Evolutionary conservation across 75 land plant genomes (phyloP), one percentile per base, ranked within the genome.

Genomic region (Gnetum montanum): DNA sequence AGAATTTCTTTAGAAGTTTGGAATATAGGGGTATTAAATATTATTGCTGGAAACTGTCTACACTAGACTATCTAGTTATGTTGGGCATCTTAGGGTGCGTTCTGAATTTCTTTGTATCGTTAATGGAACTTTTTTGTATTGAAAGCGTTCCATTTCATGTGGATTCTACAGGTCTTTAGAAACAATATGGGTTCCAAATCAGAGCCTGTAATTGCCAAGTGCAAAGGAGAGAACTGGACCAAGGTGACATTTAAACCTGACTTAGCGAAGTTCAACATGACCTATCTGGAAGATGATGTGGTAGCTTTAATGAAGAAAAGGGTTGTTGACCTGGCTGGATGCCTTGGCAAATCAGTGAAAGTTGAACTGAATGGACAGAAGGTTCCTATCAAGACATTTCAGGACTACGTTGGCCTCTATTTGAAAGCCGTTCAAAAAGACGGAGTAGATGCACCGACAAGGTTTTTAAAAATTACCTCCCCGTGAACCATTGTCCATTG

Each of bases 211-310:
- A 95, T 95, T 44, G 78, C 80, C 18, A 81, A 68, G 53, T 95
- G 99, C 72, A 86, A 78, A 62, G 60, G 59, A 35, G 96, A 89
- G 34, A 95, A 95, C 57, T 95, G 96, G 96, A 95, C 99, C 0
- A 95, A 86, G 66, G 87, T 95, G 15, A 75, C 99, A 8, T 95
- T 90, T 57, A 90, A 90, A 65, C 99, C 99, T 19, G 99, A 95
- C 61, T 65, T 95, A 53, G 63, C 80, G 1, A 89, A 90, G 54
- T 95, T 95, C 54, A 75, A 76, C 67, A 95, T 95, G 99, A 73
- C 76, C n/a, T 58, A 76, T 49, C 67, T 95, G 45, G 99, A 95
- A 56, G 85, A 78, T 43, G 99, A 90, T 70, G 96, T 80, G 3
- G 91, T 89, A 54, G 75, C 91, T 0, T 71, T 94, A 13, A 94